Percentiles rank a stretch among this genome's conserved stretches.
phyloP scores from a whole-genome alignment of 495 filamentous ascomycete species.

The Terfezia boudieri region DNA sequence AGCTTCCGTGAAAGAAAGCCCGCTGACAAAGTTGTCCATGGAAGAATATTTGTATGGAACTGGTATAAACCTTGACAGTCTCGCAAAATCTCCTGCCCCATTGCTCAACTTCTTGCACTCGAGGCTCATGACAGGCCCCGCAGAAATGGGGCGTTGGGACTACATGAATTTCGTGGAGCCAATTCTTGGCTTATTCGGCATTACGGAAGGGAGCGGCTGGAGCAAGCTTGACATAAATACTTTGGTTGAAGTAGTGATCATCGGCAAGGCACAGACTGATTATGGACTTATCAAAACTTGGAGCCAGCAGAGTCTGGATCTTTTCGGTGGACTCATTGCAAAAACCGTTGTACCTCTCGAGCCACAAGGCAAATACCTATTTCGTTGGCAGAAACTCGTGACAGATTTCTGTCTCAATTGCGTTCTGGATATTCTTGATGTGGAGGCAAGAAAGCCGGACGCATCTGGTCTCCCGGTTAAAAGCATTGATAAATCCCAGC shows the following conservation, averaged over 20 bases:
- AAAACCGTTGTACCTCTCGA: too few relatives aligned
- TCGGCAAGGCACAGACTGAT: neutral
- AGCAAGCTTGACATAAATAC: neutral
- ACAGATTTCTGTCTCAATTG: slow-evolving; percentile 2
- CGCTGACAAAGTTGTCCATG: too few relatives aligned
- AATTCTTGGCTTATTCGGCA: neutral
- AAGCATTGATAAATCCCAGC: too few relatives aligned
- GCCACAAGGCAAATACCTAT: too few relatives aligned
- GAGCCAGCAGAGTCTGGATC: neutral
- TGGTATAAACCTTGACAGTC: too few relatives aligned
- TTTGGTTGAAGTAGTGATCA: neutral
- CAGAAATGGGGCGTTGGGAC: slow-evolving; percentile 1
- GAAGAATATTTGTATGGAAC: too few relatives aligned
- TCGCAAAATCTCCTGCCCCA: neutral
- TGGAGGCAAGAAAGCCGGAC: neutral
- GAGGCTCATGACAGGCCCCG: neutral
- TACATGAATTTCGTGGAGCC: slow-evolving; percentile 1
- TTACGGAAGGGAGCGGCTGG: neutral
- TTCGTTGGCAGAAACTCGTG: neutral
- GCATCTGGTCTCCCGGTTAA: too few relatives aligned
- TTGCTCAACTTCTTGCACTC: slow-evolving; percentile 5
- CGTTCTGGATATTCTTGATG: slow-evolving; percentile 3
- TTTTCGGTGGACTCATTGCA: neutral
- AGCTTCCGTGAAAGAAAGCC: too few relatives aligned
- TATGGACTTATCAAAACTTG: slow-evolving; percentile 3